Percentiles rank a stretch among this genome's conserved stretches.
phyloP scores from a whole-genome alignment of 2,329 filamentous ascomycete species.

The Penicillium sp. region DNA sequence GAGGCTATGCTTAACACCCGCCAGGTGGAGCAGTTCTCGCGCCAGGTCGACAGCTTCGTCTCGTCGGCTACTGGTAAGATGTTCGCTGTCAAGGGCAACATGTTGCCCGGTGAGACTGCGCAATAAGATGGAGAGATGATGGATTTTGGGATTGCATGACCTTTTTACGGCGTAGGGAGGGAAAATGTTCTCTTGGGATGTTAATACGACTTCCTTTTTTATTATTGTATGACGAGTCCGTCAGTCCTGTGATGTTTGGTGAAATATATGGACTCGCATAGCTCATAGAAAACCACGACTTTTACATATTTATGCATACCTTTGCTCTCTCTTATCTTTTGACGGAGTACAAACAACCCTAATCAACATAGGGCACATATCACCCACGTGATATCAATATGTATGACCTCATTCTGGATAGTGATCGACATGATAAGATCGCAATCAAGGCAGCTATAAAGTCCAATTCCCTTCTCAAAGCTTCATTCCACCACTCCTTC shows the following conservation, averaged over 20 bases:
- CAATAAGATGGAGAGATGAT: constrained; percentile 28
- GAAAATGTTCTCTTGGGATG: constrained; percentile 38
- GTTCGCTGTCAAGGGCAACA: constrained; percentile 81
- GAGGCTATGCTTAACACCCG: constrained; percentile 92
- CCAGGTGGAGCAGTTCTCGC: constrained; percentile 96
- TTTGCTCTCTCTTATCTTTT: not conserved
- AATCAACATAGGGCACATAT: constrained; percentile 10
- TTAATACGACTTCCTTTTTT: constrained; percentile 37
- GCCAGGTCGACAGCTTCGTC: constrained; percentile 94
- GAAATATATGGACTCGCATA: constrained; percentile 18
- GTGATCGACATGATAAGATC: constrained; percentile 3
- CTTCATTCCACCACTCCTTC: not conserved
- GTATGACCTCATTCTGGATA: constrained; percentile 9
- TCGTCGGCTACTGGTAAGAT: constrained; percentile 91
- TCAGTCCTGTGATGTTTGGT: constrained; percentile 11
- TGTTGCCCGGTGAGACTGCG: constrained; percentile 53
- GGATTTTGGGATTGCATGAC: constrained; percentile 38
- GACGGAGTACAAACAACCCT: constrained; percentile 8
- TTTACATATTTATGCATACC: not conserved
- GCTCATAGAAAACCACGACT: constrained; percentile 22
- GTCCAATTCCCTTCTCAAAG: not conserved
- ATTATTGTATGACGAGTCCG: constrained; percentile 32
- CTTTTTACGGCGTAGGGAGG: constrained; percentile 41
- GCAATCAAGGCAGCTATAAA: not conserved
- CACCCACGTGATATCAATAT: constrained; percentile 10